A percentile compares a stretch with the other conserved stretches of the same genome.
These are phyloP conservation scores for Pleoardoris graminearum DNA, from an alignment of 2,329 filamentous ascomycete species.

Conservation along the genomic window DNA sequence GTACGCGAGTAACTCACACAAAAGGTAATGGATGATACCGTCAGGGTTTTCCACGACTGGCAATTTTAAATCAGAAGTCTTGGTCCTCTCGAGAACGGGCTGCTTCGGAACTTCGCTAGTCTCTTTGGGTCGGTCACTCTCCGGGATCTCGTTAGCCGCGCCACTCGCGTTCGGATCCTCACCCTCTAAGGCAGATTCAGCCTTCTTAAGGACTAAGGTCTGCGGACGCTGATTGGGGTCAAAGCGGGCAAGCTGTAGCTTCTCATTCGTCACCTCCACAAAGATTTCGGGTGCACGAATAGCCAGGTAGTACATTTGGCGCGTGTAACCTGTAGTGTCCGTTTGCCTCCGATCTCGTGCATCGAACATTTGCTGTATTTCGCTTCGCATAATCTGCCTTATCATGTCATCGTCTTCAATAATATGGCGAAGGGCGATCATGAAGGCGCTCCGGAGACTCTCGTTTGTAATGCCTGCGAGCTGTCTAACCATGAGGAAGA, in stretches of 20 bases:
- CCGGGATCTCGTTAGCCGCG: slow-evolving; percentile 34
- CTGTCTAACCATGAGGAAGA: slow-evolving; percentile 96
- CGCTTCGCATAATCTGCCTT: slow-evolving; percentile 86
- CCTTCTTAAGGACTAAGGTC: slow-evolving; percentile 56
- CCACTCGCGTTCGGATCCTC: slow-evolving; percentile 20
- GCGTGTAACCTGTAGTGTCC: slow-evolving; percentile 74
- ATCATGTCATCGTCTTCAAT: slow-evolving; percentile 92
- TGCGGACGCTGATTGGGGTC: slow-evolving; percentile 59
- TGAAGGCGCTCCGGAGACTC: slow-evolving; percentile 73
- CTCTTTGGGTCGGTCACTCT: slow-evolving; percentile 41
- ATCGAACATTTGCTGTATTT: slow-evolving; percentile 80
- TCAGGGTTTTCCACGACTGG: slow-evolving; percentile 91
- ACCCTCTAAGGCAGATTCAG: slow-evolving; percentile 37
- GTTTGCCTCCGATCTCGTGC: slow-evolving; percentile 52
- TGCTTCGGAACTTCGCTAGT: slow-evolving; percentile 36
- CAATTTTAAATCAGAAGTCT: slow-evolving; percentile 71
- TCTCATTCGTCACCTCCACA: slow-evolving; percentile 83
- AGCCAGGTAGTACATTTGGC: slow-evolving; percentile 76
- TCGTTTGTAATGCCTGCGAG: slow-evolving; percentile 77
- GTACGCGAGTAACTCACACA: slow-evolving; percentile 90
- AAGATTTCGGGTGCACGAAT: slow-evolving; percentile 84
- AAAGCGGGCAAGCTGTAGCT: slow-evolving; percentile 72
- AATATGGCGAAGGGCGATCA: slow-evolving; percentile 88
- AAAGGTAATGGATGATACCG: slow-evolving; percentile 90
- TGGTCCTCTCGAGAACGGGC: slow-evolving; percentile 65